phyloP scores from a whole-genome alignment of 345 rosid genomes.

The Hevea brasiliensis region DNA sequence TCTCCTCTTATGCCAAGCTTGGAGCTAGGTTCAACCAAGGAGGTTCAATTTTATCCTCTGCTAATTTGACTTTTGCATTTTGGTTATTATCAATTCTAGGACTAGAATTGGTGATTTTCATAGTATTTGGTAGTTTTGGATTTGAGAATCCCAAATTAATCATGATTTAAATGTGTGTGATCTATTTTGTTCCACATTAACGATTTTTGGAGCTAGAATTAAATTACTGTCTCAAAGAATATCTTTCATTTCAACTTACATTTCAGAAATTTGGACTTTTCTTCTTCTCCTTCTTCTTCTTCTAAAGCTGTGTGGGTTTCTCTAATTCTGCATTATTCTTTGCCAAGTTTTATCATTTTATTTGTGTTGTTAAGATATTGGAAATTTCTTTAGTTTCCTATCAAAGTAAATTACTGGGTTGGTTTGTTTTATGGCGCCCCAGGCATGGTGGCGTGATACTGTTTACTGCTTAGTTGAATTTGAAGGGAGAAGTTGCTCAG shows the following conservation, averaged over 20 bases:
- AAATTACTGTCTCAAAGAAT: background rate
- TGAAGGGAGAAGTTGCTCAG: background rate
- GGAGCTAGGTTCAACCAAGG: slow-evolving; percentile 89
- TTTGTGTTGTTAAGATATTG: too few species aligned
- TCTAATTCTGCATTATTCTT: too few species aligned
- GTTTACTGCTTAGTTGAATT: background rate
- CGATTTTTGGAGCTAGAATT: background rate
- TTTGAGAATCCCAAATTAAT: background rate
- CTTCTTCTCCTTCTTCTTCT: too few species aligned
- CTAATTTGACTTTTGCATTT: slow-evolving; percentile 3
- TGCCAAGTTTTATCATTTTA: too few species aligned
- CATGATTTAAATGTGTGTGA: background rate
- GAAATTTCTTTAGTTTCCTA: background rate
- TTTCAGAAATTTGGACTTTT: background rate
- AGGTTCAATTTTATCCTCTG: slow-evolving; percentile 45
- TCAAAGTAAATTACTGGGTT: background rate
- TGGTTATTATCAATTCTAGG: background rate
- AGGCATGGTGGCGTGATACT: background rate
- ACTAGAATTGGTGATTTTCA: background rate
- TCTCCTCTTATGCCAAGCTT: slow-evolving; percentile 94
- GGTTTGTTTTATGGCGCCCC: background rate
- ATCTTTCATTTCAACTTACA: background rate
- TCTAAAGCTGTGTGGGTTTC: too few species aligned
- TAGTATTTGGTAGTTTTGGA: background rate
- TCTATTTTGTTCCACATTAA: background rate